These are phyloP conservation scores for Psilocybe sp. DNA, from an alignment of 768 basidiomycete species.

Conservation along the genomic window DNA sequence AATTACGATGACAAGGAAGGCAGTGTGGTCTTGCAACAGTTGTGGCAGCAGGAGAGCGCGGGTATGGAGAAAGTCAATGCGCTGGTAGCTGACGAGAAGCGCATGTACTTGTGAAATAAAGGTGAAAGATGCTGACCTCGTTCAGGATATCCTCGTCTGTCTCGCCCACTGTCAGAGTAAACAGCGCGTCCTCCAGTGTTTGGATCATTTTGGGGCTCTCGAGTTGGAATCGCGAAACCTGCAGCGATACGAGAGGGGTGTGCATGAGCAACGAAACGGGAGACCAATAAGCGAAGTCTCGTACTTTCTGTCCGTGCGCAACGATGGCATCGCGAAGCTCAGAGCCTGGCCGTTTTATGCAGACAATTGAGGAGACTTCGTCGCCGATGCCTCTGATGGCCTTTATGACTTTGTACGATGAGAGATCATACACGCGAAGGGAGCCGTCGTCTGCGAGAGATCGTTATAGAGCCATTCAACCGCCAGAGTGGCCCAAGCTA, in stretches of 20 bases:
- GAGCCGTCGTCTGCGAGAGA: slow-evolving; percentile 58
- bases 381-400: slow-evolving; percentile 55
- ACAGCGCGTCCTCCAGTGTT: slow-evolving; percentile 44
- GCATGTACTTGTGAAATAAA: too few species aligned
- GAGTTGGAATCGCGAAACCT: slow-evolving; percentile 47
- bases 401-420: slow-evolving; percentile 57
- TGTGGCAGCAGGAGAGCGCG: slow-evolving; percentile 44
- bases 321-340: slow-evolving; percentile 58
- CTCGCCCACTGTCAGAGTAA: slow-evolving; percentile 43
- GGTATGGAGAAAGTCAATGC: slow-evolving; percentile 64
- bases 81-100: slow-evolving; percentile 40
- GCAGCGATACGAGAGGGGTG: background rate
- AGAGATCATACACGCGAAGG: slow-evolving; percentile 61
- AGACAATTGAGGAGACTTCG: slow-evolving; percentile 64
- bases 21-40: slow-evolving; percentile 36
- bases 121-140: slow-evolving; percentile 46
- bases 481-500: background rate
- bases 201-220: slow-evolving; percentile 52
- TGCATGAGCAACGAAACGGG: background rate
- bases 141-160: slow-evolving; percentile 60
- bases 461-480: background rate
- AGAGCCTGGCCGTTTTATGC: slow-evolving; percentile 36
- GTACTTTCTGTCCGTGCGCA: slow-evolving; percentile 59
- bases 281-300: slow-evolving; percentile 8
- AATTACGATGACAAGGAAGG: slow-evolving; percentile 33